Base-by-base conservation (phyloP, 352 stramenopile species). In the Pilasporangium apinafurcum region DNA sequence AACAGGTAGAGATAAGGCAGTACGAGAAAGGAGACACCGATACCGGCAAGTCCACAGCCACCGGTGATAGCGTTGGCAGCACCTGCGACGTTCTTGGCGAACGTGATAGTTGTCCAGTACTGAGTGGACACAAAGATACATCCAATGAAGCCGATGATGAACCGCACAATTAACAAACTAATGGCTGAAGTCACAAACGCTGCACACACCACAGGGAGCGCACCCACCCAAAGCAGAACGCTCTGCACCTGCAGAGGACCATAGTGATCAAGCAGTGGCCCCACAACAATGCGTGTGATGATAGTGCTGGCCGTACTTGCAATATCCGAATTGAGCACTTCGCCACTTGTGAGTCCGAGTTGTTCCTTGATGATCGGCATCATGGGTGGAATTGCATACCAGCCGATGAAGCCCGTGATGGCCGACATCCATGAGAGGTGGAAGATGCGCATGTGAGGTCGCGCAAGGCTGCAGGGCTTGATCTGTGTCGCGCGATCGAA, bases 21-120 rank as follows among this genome's bases (percentile, higher is more conserved):
- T 35, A 98, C 56, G 26, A 97, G 60, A 51, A 96, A 86, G 14
- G 91, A 76, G 5, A 93, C 73, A 24, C 84, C 95, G 47, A 95
- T 96, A 48, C 95, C 94, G 27, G 96, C 78, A 46, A 98, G 92
- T 9, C 92, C 94, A 60, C 94, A 83, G 35, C 95, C 95, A 22
- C 73, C 95, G 0, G 81, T 84, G 28, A 97, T 83, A 30, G 90
- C 94, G 50, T 98, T 98, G 39, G 86, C 91, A 4, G 86, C 90
- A 51, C 92, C 95, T 4, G 92, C 92, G 35, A 98, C 79, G 56
- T 97, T 89, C 45, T 87, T 92, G 10, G 83, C 83, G 56, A 98
- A 98, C 50, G 97, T 98, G 57, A 90, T 72, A 38, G 78, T 92
- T 0, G 90, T 96, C 94, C 94, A 98, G 65, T 92, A 97, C 68